Conservation (phyloP, 2,329 filamentous ascomycete genomes). For the Fusarium mundagurra region DNA sequence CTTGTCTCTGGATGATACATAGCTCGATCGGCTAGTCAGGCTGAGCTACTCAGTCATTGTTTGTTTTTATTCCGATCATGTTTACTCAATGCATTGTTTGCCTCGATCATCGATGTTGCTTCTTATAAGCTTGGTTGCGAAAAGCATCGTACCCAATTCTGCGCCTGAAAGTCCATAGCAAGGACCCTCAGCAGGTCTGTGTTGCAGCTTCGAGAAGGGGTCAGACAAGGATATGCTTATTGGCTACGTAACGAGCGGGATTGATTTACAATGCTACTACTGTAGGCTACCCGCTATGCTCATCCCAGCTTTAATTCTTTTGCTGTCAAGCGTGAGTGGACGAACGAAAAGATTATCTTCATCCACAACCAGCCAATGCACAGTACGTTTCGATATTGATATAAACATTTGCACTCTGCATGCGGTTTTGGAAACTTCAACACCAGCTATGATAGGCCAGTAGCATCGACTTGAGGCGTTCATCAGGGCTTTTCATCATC, state of each 20-base stretch:
- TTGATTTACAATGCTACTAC: slow-evolving; percentile 24
- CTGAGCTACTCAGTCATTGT: not conserved
- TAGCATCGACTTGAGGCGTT: slow-evolving; percentile 12
- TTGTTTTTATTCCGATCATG: slow-evolving; percentile 2
- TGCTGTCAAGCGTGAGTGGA: not conserved
- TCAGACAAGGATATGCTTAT: slow-evolving; percentile 20
- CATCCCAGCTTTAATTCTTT: slow-evolving; percentile 17
- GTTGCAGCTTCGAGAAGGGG: slow-evolving; percentile 24
- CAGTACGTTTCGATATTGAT: not conserved
- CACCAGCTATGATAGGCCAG: slow-evolving; percentile 21
- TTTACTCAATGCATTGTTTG: not conserved
- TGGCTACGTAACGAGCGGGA: slow-evolving; percentile 21
- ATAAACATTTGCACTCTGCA: slow-evolving; percentile 3
- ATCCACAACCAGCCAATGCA: slow-evolving; percentile 2
- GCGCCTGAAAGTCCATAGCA: slow-evolving; percentile 15
- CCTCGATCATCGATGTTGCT: not conserved
- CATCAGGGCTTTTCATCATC: not conserved
- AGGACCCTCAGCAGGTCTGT: slow-evolving; percentile 25
- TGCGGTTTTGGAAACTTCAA: slow-evolving; percentile 10
- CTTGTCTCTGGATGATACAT: not conserved
- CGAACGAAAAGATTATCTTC: slow-evolving; percentile 6
- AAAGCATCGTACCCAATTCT: slow-evolving; percentile 4
- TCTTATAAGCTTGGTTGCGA: slow-evolving; percentile 5
- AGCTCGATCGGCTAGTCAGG: not conserved
- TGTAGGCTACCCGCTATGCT: slow-evolving; percentile 16